A percentile compares a stretch with the other conserved stretches of the same genome.
phyloP scores from a whole-genome alignment of 2,329 filamentous ascomycete genomes.

The Lasiodiplodia theobromae region DNA sequence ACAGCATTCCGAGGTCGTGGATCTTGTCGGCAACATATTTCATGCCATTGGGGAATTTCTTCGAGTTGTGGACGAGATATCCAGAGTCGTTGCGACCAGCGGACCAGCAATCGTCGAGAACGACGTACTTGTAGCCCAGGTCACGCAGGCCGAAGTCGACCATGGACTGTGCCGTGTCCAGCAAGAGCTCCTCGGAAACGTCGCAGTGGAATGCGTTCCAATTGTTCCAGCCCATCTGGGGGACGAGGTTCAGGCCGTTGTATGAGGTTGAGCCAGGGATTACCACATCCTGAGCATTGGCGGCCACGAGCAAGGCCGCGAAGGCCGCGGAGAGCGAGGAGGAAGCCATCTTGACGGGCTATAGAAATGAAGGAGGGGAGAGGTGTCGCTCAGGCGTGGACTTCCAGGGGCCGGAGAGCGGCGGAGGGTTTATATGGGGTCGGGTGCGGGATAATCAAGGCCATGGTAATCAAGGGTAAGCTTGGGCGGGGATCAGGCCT shows the following conservation, averaged over 20 bases:
- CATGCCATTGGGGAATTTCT: constrained; percentile 55
- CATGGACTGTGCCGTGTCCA: constrained; percentile 56
- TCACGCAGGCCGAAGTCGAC: constrained; percentile 56
- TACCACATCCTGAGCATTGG: constrained; percentile 30
- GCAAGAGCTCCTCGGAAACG: constrained; percentile 54
- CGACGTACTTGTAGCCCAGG: constrained; percentile 59
- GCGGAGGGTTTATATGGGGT: background rate
- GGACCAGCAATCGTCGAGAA: constrained; percentile 63
- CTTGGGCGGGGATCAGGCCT: background rate
- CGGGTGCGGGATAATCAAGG: background rate
- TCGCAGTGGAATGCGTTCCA: constrained; percentile 52
- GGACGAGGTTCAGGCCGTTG: constrained; percentile 47
- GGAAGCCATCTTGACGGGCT: background rate
- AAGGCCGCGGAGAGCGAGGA: constrained; percentile 4
- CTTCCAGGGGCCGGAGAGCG: background rate
- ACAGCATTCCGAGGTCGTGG: constrained; percentile 57
- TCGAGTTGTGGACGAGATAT: constrained; percentile 44
- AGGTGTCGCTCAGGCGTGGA: background rate
- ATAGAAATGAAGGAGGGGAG: background rate
- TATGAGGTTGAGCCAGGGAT: constrained; percentile 39
- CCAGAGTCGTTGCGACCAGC: constrained; percentile 54
- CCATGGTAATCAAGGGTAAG: background rate
- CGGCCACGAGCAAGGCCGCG: constrained; percentile 6
- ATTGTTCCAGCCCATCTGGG: constrained; percentile 50
- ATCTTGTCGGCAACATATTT: constrained; percentile 55